A percentile compares a stretch with the other conserved stretches of the same genome.
Conservation (phyloP, 2,329 filamentous ascomycete genomes). For the Furcasterigmium furcatum region DNA sequence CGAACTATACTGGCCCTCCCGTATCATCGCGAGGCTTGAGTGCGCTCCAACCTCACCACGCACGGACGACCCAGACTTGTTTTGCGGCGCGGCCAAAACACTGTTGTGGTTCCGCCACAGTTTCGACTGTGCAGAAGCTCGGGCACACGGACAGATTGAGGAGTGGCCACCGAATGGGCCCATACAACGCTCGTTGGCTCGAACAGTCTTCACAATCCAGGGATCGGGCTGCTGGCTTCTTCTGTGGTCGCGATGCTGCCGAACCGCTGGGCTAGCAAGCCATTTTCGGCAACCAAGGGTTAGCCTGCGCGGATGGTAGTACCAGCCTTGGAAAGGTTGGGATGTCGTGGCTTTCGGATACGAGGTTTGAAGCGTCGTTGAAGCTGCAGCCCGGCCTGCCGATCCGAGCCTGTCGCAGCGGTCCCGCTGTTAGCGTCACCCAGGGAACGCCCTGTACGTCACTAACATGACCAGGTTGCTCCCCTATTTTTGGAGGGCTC, state of each 20-base stretch:
- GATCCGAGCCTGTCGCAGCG: neutral
- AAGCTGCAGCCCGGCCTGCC: neutral
- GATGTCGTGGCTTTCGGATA: slow-evolving; percentile 1
- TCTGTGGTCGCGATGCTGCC: too few relatives aligned
- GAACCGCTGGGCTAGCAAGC: too few relatives aligned
- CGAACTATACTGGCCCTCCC: neutral
- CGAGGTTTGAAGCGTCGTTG: neutral
- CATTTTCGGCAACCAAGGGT: too few relatives aligned
- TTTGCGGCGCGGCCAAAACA: neutral
- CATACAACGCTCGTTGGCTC: too few relatives aligned
- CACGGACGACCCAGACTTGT: neutral
- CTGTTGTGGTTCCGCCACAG: neutral
- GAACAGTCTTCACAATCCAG: too few relatives aligned
- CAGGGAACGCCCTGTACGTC: neutral
- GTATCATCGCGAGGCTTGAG: too few relatives aligned
- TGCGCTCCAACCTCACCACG: neutral
- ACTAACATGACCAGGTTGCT: neutral
- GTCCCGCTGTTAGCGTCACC: neutral
- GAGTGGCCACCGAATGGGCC: too few relatives aligned
- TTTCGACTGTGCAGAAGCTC: too few relatives aligned
- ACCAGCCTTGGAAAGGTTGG: neutral
- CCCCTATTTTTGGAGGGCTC: neutral
- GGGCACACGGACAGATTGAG: too few relatives aligned
- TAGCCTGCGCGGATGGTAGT: too few relatives aligned
- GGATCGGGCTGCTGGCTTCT: too few relatives aligned